phyloP scores from a whole-genome alignment of 2,329 filamentous ascomycete species.

The Aspergillus thermomutatus region DNA sequence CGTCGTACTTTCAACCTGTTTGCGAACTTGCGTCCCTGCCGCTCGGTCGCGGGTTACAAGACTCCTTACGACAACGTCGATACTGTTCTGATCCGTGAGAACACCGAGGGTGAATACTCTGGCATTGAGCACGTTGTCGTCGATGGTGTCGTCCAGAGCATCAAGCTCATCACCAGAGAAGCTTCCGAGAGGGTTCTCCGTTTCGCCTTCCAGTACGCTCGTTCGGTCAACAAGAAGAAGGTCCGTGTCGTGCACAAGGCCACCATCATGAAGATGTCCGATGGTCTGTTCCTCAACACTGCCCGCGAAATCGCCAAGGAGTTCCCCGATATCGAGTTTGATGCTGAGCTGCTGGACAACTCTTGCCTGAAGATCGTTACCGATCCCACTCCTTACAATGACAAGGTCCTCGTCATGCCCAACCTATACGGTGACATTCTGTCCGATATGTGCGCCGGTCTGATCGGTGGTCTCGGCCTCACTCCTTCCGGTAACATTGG shows the following conservation, averaged over 20 bases:
- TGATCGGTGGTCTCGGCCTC: constrained; percentile 95
- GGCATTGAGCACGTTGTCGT: constrained; percentile 98
- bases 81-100: constrained; percentile 97
- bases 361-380: constrained; percentile 98
- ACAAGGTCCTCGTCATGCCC: constrained; percentile 96
- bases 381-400: constrained; percentile 94
- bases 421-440: constrained; percentile 99
- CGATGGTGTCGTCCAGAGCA: constrained; percentile 96
- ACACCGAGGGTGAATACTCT: constrained; percentile 99
- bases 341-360: constrained; percentile 97
- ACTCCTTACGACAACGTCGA: constrained; percentile 97
- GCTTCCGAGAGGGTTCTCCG: constrained; percentile 93
- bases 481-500: constrained; percentile 98
- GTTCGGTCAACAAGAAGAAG: constrained; percentile 91
- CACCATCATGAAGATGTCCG: constrained; percentile 99
- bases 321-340: constrained; percentile 93
- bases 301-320: constrained; percentile 87
- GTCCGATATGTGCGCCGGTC: constrained; percentile 97
- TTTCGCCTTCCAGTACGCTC: constrained; percentile 97
- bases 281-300: constrained; percentile 93
- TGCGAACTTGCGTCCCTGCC: constrained; percentile 97
- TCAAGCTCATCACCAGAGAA: constrained; percentile 97
- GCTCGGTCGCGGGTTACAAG: constrained; percentile 95
- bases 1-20: constrained; percentile 99
- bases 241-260: constrained; percentile 99